Evolutionary conservation across 208 protist species (phyloP).

Genomic region (Angomonas deanei): DNA sequence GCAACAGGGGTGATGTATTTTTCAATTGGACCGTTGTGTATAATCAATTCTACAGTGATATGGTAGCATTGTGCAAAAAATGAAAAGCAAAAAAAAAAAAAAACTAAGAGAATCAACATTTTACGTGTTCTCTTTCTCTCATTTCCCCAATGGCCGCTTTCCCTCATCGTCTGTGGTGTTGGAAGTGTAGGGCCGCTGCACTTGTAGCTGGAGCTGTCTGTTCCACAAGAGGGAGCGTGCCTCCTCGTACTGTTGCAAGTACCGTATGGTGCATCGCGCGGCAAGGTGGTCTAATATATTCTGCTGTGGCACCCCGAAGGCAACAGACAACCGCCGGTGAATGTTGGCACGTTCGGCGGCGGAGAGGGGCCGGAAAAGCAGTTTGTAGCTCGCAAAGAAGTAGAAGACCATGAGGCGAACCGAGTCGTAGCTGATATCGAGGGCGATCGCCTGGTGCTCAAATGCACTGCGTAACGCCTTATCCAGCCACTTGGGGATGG

Average conservation of each 20-base stretch:
- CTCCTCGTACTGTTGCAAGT: conserved; percentile 59
- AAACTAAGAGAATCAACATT: background rate
- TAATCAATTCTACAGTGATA: background rate
- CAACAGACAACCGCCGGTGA: conserved; percentile 48
- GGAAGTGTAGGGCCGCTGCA: no score
- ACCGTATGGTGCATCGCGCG: conserved; percentile 63
- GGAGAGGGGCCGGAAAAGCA: conserved; percentile 67
- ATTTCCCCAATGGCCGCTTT: background rate
- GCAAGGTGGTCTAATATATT: conserved; percentile 66
- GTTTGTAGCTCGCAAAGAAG: conserved; percentile 71
- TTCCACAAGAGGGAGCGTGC: conserved; percentile 48
- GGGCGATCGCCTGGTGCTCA: conserved; percentile 46
- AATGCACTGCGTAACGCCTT: conserved; percentile 48
- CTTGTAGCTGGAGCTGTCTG: conserved; percentile 12
- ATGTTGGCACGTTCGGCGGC: conserved; percentile 66
- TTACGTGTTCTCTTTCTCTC: conserved; percentile 12
- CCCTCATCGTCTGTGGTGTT: background rate
- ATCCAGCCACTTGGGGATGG: conserved; percentile 39
- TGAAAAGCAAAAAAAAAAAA: background rate
- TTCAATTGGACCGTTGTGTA: no score
- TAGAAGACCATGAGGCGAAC: conserved; percentile 71
- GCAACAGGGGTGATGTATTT: no score
- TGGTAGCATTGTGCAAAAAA: background rate
- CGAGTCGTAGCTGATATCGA: conserved; percentile 71
- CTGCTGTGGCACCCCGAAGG: conserved; percentile 61